phyloP scores from a whole-genome alignment of 2,329 filamentous ascomycete genomes.

The Westerdykella ornata region DNA sequence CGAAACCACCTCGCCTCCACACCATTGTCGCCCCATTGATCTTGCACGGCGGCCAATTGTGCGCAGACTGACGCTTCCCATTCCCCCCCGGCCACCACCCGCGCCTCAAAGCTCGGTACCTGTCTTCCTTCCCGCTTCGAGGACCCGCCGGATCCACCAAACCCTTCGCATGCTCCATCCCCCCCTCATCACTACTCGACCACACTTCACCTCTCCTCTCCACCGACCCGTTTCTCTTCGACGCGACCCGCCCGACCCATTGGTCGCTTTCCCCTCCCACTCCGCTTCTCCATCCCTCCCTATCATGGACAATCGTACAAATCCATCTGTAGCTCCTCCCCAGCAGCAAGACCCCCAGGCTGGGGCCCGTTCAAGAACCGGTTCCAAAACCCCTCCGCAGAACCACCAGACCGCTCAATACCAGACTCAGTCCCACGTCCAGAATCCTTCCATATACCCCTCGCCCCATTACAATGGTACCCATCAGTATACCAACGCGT shows the following conservation, averaged over 20 bases:
- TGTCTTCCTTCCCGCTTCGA: conserved; percentile 3
- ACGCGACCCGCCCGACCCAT: conserved; percentile 21
- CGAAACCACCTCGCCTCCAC: too few relatives aligned
- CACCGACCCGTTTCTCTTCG: too few relatives aligned
- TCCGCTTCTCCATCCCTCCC: conserved; percentile 11
- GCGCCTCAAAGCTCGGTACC: too few relatives aligned
- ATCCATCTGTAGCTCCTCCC: too few relatives aligned
- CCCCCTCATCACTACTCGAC: conserved; percentile 15
- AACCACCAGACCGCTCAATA: conserved; percentile 29
- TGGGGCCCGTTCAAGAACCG: too few relatives aligned
- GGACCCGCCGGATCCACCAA: conserved; percentile 34
- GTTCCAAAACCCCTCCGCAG: conserved; percentile 21
- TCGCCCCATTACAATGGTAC: too few relatives aligned
- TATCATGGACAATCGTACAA: conserved; percentile 33
- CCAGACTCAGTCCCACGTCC: conserved; percentile 34
- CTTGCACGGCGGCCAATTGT: too few relatives aligned
- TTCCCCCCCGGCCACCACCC: too few relatives aligned
- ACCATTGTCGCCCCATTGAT: too few relatives aligned
- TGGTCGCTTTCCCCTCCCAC: conserved; percentile 25
- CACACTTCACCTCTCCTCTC: conserved; percentile 6
- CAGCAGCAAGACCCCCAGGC: too few relatives aligned
- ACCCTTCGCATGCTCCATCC: conserved; percentile 23
- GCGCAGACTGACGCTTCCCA: too few relatives aligned
- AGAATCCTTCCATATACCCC: conserved; percentile 2
- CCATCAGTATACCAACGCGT: too few relatives aligned